Conservation (phyloP, 164 flowering plant species). For the Vitis cinerea region DNA sequence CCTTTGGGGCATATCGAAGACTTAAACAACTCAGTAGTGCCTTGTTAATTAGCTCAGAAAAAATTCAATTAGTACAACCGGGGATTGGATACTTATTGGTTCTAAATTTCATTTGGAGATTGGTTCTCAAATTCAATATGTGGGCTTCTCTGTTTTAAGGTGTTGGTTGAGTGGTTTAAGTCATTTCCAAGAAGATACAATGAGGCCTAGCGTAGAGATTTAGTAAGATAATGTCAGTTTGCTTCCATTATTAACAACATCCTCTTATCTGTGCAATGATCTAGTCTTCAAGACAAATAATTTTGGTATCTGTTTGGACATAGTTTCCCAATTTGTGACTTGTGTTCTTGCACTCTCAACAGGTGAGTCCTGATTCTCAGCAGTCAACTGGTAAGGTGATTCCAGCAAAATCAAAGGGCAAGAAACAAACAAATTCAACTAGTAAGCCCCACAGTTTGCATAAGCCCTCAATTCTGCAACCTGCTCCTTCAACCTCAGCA, state of each 20-base stretch:
- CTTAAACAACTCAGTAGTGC: not conserved
- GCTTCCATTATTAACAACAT: too few species aligned
- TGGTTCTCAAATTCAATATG: too few species aligned
- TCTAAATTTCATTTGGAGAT: too few species aligned
- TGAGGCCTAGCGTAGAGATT: too few species aligned
- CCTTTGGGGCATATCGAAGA: not conserved
- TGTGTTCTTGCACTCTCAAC: constrained; percentile 12
- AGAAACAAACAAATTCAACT: constrained; percentile 22
- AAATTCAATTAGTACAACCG: too few species aligned
- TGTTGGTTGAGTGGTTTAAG: too few species aligned
- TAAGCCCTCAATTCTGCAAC: constrained; percentile 16
- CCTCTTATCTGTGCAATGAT: not conserved
- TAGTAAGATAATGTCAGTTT: too few species aligned
- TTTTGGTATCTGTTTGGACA: not conserved
- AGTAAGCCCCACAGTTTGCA: constrained; percentile 20
- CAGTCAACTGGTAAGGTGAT: constrained; percentile 19
- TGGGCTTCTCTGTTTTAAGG: too few species aligned
- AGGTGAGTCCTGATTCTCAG: constrained; percentile 27
- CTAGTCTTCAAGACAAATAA: not conserved
- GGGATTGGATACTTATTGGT: too few species aligned
- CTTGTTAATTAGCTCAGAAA: too few species aligned
- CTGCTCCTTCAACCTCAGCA: constrained; percentile 21
- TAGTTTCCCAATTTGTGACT: not conserved
- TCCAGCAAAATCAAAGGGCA: constrained; percentile 30
- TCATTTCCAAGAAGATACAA: too few species aligned